Percentiles rank a stretch among this genome's conserved stretches.
These are phyloP conservation scores for Solanum pinnatisectum DNA, from an alignment of 257 asterid genomes.

Conservation along the genomic window DNA sequence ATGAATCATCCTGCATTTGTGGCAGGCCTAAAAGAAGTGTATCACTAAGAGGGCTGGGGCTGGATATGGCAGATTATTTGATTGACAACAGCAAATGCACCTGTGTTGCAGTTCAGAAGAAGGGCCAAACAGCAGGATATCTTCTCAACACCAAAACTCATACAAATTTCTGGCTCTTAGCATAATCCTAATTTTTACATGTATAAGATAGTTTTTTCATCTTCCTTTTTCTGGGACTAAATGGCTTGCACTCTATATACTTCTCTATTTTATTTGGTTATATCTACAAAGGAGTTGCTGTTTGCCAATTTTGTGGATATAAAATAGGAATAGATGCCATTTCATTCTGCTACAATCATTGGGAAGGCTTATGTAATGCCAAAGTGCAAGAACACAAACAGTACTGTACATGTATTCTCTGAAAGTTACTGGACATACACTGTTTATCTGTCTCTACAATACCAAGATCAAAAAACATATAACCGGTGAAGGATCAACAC, in stretches of 20 bases:
- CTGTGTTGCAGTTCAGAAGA: constrained; percentile 70
- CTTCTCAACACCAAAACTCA: constrained; percentile 63
- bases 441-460: not conserved
- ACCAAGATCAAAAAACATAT: not conserved
- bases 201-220: not conserved
- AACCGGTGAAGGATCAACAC: not conserved
- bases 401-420: not conserved
- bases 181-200: constrained; percentile 13
- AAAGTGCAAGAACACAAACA: not conserved
- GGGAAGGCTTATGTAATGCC: not conserved
- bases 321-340: not conserved
- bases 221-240: not conserved
- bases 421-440: not conserved
- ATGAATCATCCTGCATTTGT: not conserved
- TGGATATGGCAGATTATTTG: constrained; percentile 59
- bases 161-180: constrained; percentile 75
- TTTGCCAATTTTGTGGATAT: not conserved
- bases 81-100: constrained; percentile 73
- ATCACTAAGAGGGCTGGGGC: constrained; percentile 43
- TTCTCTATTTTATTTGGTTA: not conserved
- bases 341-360: not conserved
- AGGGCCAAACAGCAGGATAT: constrained; percentile 63
- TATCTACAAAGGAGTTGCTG: not conserved
- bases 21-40: constrained; percentile 38
- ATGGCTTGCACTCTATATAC: not conserved